Base-by-base conservation (phyloP, 2,329 filamentous ascomycete genomes). In the Aureobasidium namibiae region DNA sequence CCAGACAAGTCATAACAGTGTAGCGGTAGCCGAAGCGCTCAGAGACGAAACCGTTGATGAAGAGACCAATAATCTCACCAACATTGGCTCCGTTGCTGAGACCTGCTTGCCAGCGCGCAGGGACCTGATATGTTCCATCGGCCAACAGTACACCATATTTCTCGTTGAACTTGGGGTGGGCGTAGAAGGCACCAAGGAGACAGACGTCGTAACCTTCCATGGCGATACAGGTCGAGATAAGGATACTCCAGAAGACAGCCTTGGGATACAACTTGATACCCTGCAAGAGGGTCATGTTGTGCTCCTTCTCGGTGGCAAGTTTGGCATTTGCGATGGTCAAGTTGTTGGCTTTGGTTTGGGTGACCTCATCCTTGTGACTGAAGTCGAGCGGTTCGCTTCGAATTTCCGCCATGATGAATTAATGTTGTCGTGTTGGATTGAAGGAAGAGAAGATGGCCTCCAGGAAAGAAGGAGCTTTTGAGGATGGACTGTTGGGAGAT, bases 141-240 rank as follows among this genome's bases (percentile, higher is more conserved):
- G 70, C 64, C 26, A 70, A 63, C 18, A 70, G 68, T 48, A 72
- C 69, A 57, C 77, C 76, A 59, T 75, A 79, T 61, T 76, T 75
- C 44, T 66, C 63, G 60, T 79, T 76, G 70, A 79, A 79, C 21
- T 73, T 69, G 10, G 75, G 74, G 60, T 77, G 76, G 29, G 69
- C 76, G 62, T 83, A 92, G 69, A 94, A 90, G 73, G 92, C 92
- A 76, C 87, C 90, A 67, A 94, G 83, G 56, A 95, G 77, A 67
- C 83, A 86, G 61, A 94, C 79, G 69, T 95, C 90, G 75, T 92
- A 95, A 34, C 89, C 90, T 73, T 95, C 90, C 91, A 96, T 96
- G 67, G 83, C 84, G 68, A 95, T 94, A 70, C 88, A 92, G 0
- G 89, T 92, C n/a, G 88, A 92, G 72, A 96, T 92, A 61, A 95